These are phyloP conservation scores for Sclerotinia spermophila DNA, from an alignment of 2,329 filamentous ascomycete species.

Conservation along the genomic window DNA sequence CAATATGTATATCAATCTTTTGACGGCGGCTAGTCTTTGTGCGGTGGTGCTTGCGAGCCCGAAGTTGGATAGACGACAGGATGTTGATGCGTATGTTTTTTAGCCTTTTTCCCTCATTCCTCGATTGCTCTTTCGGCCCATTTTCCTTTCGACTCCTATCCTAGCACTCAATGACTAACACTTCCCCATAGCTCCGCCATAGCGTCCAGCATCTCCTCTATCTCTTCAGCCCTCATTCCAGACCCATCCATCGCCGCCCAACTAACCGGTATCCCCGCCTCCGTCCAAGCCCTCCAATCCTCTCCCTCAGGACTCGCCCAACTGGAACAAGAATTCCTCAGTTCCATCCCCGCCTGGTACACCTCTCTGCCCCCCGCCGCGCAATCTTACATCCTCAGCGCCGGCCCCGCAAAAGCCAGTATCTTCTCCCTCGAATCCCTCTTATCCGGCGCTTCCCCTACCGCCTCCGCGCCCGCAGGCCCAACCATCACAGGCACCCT, in stretches of 20 bases:
- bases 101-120: background rate
- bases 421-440: background rate
- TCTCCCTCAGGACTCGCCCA: background rate
- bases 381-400: background rate
- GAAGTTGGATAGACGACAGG: background rate
- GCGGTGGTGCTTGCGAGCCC: conserved; percentile 5
- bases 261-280: conserved; percentile 8
- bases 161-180: background rate
- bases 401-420: background rate
- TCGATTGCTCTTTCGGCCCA: background rate
- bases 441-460: background rate
- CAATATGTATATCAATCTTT: conserved; percentile 15
- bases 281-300: conserved; percentile 10
- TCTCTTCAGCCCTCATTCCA: background rate
- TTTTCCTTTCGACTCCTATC: background rate
- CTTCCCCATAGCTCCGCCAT: background rate
- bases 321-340: conserved; percentile 5
- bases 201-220: background rate
- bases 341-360: conserved; percentile 1
- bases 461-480: background rate
- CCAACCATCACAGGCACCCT: background rate
- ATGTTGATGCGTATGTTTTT: background rate
- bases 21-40: conserved; percentile 7
- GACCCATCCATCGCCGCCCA: conserved; percentile 8
- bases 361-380: background rate